Evolutionary conservation across 2,329 filamentous ascomycete species (phyloP), one percentile per base, ranked within the genome.

Genomic region (Ascomycota sp.): DNA sequence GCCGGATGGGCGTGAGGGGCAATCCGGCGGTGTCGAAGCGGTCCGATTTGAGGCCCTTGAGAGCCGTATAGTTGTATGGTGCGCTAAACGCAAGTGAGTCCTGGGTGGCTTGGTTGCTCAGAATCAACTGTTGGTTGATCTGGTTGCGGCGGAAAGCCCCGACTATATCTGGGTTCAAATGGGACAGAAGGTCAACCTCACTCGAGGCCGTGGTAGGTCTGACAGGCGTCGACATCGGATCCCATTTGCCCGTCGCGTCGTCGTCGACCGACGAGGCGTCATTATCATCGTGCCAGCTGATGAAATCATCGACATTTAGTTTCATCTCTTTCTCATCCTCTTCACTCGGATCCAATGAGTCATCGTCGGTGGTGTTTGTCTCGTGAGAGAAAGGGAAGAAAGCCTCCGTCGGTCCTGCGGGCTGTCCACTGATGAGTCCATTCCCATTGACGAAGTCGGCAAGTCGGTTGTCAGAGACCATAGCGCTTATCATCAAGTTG

Each of bases 401-500:
- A 7, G 77, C 76, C 52, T 83, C 77, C 0, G 72, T 64, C 2
- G 77, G 75, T 1, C 76, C 77, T 45, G 80, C 62, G n/a, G 71
- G 63, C 46, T 78, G 72, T 5, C 68, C 69, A 41, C 66, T 65
- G 51, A 71, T 57, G 37, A 64, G 16, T 21, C 16, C 16, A 21
- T 5, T 21, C 6, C 68, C 69, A 41, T 66, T 65, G 51, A 71
- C 57, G 37, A 64, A 64, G 44, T 68, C 64, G 30, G 62, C 64
- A 42, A 67, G 66, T 0, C 63, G 60, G 39, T 63, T 62, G 36
- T 58, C 59, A 2, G 64, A 65, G 35, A 72, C 64, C 55, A 82
- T 72, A 43, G 73, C 75, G 33, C 74, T 75, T 56, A 84, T 72
- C 77, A 84, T 83, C 41, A 84, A 64, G 38, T 81, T 77, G 36